phyloP scores from a whole-genome alignment of 2,329 filamentous ascomycete genomes.

The Neopestalotiopsis clavispora region DNA sequence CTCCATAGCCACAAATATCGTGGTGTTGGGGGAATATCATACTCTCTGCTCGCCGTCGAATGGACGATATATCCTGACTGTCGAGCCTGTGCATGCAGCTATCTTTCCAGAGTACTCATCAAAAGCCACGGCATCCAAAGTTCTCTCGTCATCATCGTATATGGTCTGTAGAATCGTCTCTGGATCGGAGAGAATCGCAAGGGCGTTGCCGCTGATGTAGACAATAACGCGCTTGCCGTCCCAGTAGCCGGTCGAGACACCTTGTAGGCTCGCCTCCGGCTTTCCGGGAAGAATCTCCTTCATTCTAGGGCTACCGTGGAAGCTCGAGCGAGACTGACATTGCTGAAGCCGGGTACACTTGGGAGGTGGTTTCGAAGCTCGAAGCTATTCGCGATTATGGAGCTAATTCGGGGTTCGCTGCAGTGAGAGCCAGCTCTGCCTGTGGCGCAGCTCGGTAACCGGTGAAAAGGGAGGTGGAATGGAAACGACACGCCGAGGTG shows the following conservation, averaged over 20 bases:
- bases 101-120: slow-evolving; percentile 87
- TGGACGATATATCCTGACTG: slow-evolving; percentile 80
- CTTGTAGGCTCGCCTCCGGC: slow-evolving; percentile 53
- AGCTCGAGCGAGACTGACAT: slow-evolving; percentile 30
- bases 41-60: slow-evolving; percentile 78
- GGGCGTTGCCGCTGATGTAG: slow-evolving; percentile 88
- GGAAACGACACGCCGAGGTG: not conserved
- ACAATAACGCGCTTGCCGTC: slow-evolving; percentile 45
- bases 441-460: not conserved
- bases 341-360: slow-evolving; percentile 22
- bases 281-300: slow-evolving; percentile 53
- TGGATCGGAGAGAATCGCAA: slow-evolving; percentile 80
- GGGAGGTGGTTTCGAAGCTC: not conserved
- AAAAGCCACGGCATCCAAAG: slow-evolving; percentile 76
- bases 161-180: slow-evolving; percentile 84
- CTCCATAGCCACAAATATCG: slow-evolving; percentile 6
- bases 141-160: slow-evolving; percentile 76
- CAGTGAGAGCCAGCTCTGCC: not conserved
- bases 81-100: slow-evolving; percentile 70
- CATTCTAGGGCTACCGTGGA: slow-evolving; percentile 42
- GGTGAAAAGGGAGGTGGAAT: not conserved
- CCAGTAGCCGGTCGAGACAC: slow-evolving; percentile 52
- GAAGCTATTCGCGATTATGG: slow-evolving; percentile 5
- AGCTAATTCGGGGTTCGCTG: slow-evolving; percentile 8
- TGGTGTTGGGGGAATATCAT: slow-evolving; percentile 29